Base-by-base conservation (phyloP, 352 stramenopile species). In the Phytophthora sp. region DNA sequence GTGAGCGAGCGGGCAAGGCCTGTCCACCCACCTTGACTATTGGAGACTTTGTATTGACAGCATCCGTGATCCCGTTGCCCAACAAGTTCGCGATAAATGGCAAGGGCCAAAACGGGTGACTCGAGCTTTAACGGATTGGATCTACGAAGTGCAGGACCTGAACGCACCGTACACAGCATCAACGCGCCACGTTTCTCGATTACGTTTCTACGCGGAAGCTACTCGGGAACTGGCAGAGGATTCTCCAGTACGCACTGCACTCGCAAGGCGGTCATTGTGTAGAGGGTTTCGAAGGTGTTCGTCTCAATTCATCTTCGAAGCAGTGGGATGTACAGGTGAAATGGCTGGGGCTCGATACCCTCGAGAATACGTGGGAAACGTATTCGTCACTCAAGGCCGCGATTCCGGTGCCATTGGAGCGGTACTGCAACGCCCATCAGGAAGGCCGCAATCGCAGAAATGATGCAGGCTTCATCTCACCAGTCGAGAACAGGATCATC, bases 21-120 rank as follows among this genome's bases (percentile, higher is more conserved):
- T 55, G 49, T 15, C 31, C 21, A 4, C 55, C 44, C 0, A 63
- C 45, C 18, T 63, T 63, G 7, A 2, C 18, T 2, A 29, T 55
- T 27, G 33, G 42, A 2, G 55, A 63, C n/a, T 56, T 63, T 24
- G 55, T 62, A 4, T 16, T 63, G 1, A 20, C 12, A 0, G 42
- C 31, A 0, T 24, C 7, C 0, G 42, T 55, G 1, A 31, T 23
- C 4, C 0, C 12, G 2, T 0, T 9, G 0, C 15, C 42, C 0
- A 63, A 63, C 42, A 54, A 55, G 31, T 13, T 63, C 1, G 20
- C 55, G 0, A 55, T 63, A 49, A 55, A 11, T 63, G 44, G 42
- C 55, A 49, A 4, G 42, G 44, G 5, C 42, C 30, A 0, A 63
- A 63, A 12, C 55, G 31, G 1, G 16, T 54, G 2, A 4, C 27